phyloP scores from a whole-genome alignment of 2,329 filamentous ascomycete species.

The Phaeosphaeriaceae sp. region DNA sequence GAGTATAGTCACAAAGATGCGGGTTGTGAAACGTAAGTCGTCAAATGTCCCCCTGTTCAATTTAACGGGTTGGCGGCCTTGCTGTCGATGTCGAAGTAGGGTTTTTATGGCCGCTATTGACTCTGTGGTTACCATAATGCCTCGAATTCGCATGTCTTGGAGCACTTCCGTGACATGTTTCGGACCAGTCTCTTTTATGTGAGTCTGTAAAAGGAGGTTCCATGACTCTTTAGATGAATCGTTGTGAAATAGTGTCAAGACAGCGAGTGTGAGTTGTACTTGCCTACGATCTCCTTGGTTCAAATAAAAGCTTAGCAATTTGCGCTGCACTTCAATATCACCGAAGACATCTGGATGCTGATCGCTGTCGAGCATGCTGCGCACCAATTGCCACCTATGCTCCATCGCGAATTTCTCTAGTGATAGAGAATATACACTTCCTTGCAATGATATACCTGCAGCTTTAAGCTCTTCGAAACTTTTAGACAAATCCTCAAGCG shows the following conservation, averaged over 20 bases:
- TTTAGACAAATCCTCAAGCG: conserved; percentile 61
- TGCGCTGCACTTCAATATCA: conserved; percentile 60
- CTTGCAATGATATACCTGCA: conserved; percentile 67
- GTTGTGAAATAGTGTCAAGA: conserved; percentile 55
- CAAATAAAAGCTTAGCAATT: conserved; percentile 60
- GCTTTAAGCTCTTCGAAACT: conserved; percentile 67
- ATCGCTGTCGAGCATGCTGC: conserved; percentile 63
- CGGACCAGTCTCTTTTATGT: conserved; percentile 38
- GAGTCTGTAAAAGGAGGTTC: conserved; percentile 57
- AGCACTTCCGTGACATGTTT: conserved; percentile 43
- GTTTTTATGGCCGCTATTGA: conserved; percentile 52
- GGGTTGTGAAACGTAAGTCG: conserved; percentile 54
- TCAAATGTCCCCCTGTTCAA: conserved; percentile 31
- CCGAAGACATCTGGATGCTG: conserved; percentile 70
- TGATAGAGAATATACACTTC: conserved; percentile 69
- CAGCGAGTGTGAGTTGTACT: conserved; percentile 62
- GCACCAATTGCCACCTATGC: conserved; percentile 60
- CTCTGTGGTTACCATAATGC: conserved; percentile 50
- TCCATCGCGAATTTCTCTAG: conserved; percentile 68
- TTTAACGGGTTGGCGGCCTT: conserved; percentile 43
- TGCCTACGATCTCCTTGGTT: conserved; percentile 57
- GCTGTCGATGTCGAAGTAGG: conserved; percentile 49
- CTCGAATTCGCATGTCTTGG: conserved; percentile 58
- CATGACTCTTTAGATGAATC: conserved; percentile 49
- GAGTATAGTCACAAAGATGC: conserved; percentile 57